Evolutionary conservation across 441 rosid genomes (phyloP), one percentile per base, ranked within the genome.

Genomic region (Aleurites moluccanus): DNA sequence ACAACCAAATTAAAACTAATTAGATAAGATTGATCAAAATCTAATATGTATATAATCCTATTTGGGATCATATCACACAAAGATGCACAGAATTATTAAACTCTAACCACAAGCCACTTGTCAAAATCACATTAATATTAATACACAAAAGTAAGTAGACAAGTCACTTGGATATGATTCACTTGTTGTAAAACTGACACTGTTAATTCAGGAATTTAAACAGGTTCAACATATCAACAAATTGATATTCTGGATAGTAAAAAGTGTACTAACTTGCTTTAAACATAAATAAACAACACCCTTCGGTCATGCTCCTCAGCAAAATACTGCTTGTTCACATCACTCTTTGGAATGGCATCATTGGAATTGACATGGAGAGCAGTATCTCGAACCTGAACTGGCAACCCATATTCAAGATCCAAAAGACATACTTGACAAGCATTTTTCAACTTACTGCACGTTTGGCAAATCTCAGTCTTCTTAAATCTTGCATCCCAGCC

Each of bases 381-480:
- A 1, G 98, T 91, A 74, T 96, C 99, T 62, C 99, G 88, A 80
- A 89, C 99, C 76, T 96, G 98, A 80, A 96, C 98, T 0, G 98
- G 99, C 86, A 96, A 86, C 42, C 98, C 96, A 75, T 96, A 93
- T 80, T 92, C 97, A 45, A 93, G 94, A 83, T 96, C 99, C 83
- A 96, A 73, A 72, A 96, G 94, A 80, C 97, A 93, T 40, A 96
- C 99, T 89, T 96, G 98, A 69, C 98, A 96, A 23, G 91, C 98
- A 79, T 96, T 96, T 83, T 96, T 96, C 85, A 96, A 76, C 86
- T 96, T 93, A 68, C 97, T 89, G 74, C 99, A 93, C 16, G 99
- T 92, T 84, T 96, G 97, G 79, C 98, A 91, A 83, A 96, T 78
- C 82, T 96, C 98, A 1, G 91, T 83, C 71, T 93, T 96, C 87